A percentile compares a stretch with the other conserved stretches of the same genome.
phyloP scores from a whole-genome alignment of 2,329 filamentous ascomycete genomes.

The Trichoderma sp. region DNA sequence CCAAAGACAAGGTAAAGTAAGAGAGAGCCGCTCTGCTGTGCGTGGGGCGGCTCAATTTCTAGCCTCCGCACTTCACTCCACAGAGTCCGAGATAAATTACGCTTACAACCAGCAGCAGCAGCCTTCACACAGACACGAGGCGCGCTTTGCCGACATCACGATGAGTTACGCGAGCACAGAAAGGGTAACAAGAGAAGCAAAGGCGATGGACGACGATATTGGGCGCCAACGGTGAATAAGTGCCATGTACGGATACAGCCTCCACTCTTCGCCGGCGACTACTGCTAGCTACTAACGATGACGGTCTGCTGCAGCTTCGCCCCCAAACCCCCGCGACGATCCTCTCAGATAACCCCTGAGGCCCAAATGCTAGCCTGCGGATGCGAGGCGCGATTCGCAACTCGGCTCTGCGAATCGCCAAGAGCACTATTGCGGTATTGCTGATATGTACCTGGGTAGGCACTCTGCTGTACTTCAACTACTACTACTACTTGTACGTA shows the following conservation, averaged over 20 bases:
- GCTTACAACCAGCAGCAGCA: constrained; percentile 15
- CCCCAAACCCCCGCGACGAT: constrained; percentile 20
- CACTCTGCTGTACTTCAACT: not conserved
- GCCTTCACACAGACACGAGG: not conserved
- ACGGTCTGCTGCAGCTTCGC: constrained; percentile 22
- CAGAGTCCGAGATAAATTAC: constrained; percentile 9
- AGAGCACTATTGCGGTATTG: not conserved
- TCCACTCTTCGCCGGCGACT: constrained; percentile 7
- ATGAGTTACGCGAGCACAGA: not conserved
- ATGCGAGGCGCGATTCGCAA: constrained; percentile 1
- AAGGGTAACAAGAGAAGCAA: not conserved
- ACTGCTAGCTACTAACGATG: constrained; percentile 8
- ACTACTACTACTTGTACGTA: not conserved
- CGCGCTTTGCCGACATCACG: not conserved
- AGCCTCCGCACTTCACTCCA: constrained; percentile 11
- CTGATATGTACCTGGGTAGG: not conserved
- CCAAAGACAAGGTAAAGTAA: not conserved
- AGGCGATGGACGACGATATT: not conserved
- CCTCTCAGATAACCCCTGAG: constrained; percentile 19
- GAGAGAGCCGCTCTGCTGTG: constrained; percentile 6
- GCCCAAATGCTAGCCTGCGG: constrained; percentile 15
- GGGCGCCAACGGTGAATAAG: constrained; percentile 16
- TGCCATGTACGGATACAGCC: not conserved
- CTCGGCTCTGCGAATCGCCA: constrained; percentile 1
- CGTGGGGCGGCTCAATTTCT: constrained; percentile 17